Conservation (phyloP, 805 yeast genomes). For the Monosporozyma aquatica region DNA sequence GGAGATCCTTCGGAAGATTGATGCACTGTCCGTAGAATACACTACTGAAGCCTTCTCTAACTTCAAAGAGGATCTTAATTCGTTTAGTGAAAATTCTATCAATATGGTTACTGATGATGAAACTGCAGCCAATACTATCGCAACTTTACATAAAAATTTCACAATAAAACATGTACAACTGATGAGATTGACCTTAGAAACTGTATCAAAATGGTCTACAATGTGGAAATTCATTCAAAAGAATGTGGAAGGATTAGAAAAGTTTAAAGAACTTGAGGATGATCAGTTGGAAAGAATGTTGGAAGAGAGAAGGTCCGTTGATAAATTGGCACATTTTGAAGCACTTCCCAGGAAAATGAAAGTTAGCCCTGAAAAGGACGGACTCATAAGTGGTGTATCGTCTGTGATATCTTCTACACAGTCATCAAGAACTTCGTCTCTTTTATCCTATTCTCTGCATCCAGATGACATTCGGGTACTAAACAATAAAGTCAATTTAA, state of each 20-base stretch:
- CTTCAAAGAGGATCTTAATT: not conserved
- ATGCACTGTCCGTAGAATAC: slow-evolving; percentile 10
- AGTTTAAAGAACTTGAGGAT: slow-evolving; percentile 10
- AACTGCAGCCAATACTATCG: slow-evolving; percentile 5
- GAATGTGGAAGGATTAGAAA: slow-evolving; percentile 8
- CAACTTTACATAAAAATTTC: slow-evolving; percentile 13
- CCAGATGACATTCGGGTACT: not conserved
- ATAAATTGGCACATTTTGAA: slow-evolving; percentile 18
- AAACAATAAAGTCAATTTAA: not conserved
- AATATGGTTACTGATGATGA: not conserved
- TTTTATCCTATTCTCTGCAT: not conserved
- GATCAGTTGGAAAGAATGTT: slow-evolving; percentile 17
- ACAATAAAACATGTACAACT: slow-evolving; percentile 12
- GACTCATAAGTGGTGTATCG: not conserved
- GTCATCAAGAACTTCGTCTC: slow-evolving; percentile 3
- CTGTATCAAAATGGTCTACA: slow-evolving; percentile 12
- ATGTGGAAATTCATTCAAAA: slow-evolving; percentile 21
- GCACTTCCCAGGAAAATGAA: slow-evolving; percentile 11
- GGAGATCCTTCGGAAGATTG: slow-evolving; percentile 13
- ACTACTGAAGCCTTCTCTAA: not conserved
- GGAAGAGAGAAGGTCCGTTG: slow-evolving; percentile 24
- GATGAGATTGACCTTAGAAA: slow-evolving; percentile 10
- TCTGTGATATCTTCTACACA: slow-evolving; percentile 8
- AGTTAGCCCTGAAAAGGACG: not conserved
- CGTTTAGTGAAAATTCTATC: not conserved